Evolutionary conservation across 2,329 filamentous ascomycete genomes (phyloP).

Genomic region (Stemphylium beticola): DNA sequence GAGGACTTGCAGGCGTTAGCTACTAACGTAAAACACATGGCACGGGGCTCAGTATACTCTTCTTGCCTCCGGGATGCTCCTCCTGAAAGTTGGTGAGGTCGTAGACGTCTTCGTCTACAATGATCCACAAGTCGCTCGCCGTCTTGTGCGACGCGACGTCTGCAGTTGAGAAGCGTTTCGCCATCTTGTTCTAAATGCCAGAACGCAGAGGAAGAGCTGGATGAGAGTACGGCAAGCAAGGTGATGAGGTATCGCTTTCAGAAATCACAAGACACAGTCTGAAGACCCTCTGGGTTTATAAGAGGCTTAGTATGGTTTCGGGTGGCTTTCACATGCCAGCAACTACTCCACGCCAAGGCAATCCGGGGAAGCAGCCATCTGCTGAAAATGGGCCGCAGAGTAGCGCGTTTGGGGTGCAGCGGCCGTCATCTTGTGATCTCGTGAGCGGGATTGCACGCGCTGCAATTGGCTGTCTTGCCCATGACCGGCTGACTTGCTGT

Average conservation of each 20-base stretch:
- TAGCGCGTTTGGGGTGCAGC: constrained; percentile 29
- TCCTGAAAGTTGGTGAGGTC: constrained; percentile 76
- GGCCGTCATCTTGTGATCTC: constrained; percentile 34
- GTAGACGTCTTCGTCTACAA: constrained; percentile 94
- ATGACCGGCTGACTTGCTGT: constrained; percentile 32
- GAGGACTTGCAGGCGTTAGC: constrained; percentile 57
- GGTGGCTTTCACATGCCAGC: constrained; percentile 48
- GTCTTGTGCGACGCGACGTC: constrained; percentile 95
- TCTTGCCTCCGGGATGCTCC: constrained; percentile 70
- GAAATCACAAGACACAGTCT: constrained; percentile 28
- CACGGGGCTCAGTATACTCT: constrained; percentile 59
- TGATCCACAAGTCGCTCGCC: constrained; percentile 81
- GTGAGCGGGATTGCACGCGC: constrained; percentile 31
- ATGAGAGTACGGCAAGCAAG: background rate
- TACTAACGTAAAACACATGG: background rate
- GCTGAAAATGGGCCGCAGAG: constrained; percentile 33
- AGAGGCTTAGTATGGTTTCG: constrained; percentile 23
- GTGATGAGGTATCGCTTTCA: background rate
- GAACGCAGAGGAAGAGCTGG: constrained; percentile 4
- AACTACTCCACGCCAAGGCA: constrained; percentile 33
- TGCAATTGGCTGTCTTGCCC: constrained; percentile 35
- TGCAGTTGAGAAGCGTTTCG: constrained; percentile 80
- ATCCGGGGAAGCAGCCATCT: constrained; percentile 28
- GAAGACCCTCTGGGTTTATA: constrained; percentile 29
- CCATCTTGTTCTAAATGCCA: constrained; percentile 63